Conservation (phyloP, 2,329 filamentous ascomycete species). For the Hypoxylon sp. region DNA sequence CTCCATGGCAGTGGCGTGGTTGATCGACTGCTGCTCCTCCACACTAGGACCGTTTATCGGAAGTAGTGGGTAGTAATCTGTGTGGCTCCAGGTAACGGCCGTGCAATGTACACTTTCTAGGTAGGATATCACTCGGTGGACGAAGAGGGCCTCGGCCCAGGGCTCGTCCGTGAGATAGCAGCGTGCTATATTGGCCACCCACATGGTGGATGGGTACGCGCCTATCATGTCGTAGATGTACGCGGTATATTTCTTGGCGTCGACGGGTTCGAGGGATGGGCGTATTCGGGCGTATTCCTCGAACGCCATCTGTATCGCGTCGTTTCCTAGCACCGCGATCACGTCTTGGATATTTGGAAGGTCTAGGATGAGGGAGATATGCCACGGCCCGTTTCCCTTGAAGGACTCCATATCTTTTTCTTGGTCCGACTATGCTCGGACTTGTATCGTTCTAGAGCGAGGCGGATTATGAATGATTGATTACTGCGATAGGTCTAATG, state of each 20-base stretch:
- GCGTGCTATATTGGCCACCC: background rate
- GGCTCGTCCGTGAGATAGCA: constrained; percentile 14
- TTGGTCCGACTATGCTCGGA: too few species aligned
- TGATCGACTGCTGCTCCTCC: background rate
- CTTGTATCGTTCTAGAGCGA: too few species aligned
- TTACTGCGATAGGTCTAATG: too few species aligned
- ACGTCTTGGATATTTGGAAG: constrained; percentile 10
- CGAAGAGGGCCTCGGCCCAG: constrained; percentile 22
- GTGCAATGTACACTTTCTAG: constrained; percentile 13
- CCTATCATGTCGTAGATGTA: background rate
- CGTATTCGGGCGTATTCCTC: background rate
- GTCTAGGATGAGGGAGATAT: constrained; percentile 3
- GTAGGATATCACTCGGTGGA: constrained; percentile 9
- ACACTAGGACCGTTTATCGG: background rate
- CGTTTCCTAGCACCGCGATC: constrained; percentile 1
- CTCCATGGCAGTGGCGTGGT: background rate
- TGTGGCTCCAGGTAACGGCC: constrained; percentile 21
- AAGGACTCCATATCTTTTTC: too few species aligned
- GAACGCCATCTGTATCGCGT: background rate
- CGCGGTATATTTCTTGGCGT: background rate
- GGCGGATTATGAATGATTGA: too few species aligned
- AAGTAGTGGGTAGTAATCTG: background rate
- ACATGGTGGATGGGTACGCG: background rate
- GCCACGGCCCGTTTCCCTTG: background rate
- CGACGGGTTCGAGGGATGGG: background rate